phyloP scores from a whole-genome alignment of 768 basidiomycete genomes.

The Kwoniella bestiolae region DNA sequence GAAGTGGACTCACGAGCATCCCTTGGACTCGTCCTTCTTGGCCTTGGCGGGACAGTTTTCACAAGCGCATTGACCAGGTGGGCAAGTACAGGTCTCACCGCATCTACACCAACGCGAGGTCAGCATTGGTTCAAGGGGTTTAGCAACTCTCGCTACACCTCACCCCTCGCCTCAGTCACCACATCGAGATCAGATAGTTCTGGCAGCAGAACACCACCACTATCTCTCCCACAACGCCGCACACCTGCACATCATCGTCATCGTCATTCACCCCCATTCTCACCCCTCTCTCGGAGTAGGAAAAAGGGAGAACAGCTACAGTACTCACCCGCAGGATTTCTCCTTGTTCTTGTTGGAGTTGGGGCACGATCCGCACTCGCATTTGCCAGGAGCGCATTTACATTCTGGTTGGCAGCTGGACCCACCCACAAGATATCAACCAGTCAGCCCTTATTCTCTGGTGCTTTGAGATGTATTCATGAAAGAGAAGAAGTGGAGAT shows the following conservation, averaged over 20 bases:
- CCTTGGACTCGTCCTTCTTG: conserved; percentile 10
- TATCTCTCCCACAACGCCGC: neutral
- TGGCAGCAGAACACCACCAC: too few species aligned
- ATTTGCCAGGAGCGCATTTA: conserved; percentile 24
- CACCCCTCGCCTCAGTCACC: conserved; percentile 1
- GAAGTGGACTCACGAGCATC: conserved; percentile 26
- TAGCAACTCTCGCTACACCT: neutral
- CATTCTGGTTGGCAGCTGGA: conserved; percentile 25
- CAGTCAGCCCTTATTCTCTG: too few species aligned
- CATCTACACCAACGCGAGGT: neutral
- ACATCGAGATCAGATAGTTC: too few species aligned
- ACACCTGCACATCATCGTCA: conserved; percentile 17
- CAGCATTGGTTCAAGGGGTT: neutral
- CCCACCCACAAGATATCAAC: too few species aligned
- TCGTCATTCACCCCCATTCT: conserved; percentile 4
- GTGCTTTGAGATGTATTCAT: neutral
- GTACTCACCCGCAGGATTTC: conserved; percentile 24
- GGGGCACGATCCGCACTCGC: conserved; percentile 24
- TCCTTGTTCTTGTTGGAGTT: conserved; percentile 33
- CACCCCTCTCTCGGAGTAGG: neutral
- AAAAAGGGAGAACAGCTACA: too few species aligned
- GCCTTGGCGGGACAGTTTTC: conserved; percentile 39
- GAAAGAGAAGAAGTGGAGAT: neutral
- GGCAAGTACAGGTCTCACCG: conserved; percentile 18
- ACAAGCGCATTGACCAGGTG: conserved; percentile 35